Base-by-base conservation (phyloP, 1,139 yeast species). In the Blastobotrys serpentis region DNA sequence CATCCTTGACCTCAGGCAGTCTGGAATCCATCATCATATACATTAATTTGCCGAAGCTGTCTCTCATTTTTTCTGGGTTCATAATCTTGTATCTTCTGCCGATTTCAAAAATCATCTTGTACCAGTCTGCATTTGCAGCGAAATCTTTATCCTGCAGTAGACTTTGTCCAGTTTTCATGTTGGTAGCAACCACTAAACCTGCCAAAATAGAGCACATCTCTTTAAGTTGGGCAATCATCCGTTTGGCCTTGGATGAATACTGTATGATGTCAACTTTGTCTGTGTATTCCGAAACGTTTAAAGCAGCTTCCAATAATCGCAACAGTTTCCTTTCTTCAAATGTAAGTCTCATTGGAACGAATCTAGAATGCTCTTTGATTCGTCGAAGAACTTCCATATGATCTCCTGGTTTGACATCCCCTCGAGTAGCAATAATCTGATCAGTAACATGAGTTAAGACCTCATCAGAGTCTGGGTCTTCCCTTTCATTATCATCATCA, bases 1-100 rank as follows among this genome's bases (percentile, higher is more conserved):
- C 79, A 14, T 77, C 78, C 53, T 74, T 76, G 50, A 84, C 78
- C 56, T 84, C 87, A 0, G 86, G 84, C 37, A 82, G 66, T 47
- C 85, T 69, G 1, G 90, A 84, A 62, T 84, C 92, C 89, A 84
- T 84, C 41, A 84, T 80, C 84, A 84, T 84, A 64, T 83, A 84
- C 70, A 85, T 81, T 50, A 84, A 68, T 60, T 84, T 83, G 39
- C 92, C 92, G 62, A 80, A 84, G 2, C 81, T 80, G 57, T 81
- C 84, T 50, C 88, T 73, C 85, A 84, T 81, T 57, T 79, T 74
- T 56, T 84, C 88, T 0, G 92, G 92, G 60, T 84, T 84, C 88
- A 84, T 81, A 56, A 84, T 79, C 61, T 84, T 84, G 66, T 84
- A 84, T 45, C 92, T 73, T 56, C 92, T 73, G 21, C 92, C 92